phyloP scores from a whole-genome alignment of 805 yeast species.

The Metschnikowia gelsemii region DNA sequence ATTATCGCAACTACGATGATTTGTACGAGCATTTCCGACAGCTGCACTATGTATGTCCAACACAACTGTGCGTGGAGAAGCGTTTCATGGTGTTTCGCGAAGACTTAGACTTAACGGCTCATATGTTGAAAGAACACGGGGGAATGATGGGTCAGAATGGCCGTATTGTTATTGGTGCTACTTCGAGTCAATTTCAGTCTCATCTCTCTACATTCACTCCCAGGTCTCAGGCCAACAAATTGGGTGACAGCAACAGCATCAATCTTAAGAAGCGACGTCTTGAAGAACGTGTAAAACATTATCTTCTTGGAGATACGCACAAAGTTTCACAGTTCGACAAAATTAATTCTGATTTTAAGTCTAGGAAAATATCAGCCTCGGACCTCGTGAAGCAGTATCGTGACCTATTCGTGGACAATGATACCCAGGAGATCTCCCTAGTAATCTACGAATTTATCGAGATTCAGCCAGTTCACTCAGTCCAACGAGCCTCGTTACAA shows the following conservation, averaged over 20 bases:
- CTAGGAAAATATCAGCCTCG: slow-evolving; percentile 46
- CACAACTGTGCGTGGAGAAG: slow-evolving; percentile 77
- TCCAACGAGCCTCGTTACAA: slow-evolving; percentile 41
- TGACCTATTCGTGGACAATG: slow-evolving; percentile 43
- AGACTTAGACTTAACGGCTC: slow-evolving; percentile 82
- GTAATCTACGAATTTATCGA: slow-evolving; percentile 62
- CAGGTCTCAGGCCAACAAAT: slow-evolving; percentile 16
- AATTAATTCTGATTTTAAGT: slow-evolving; percentile 48
- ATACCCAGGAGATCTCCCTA: slow-evolving; percentile 51
- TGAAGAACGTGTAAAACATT: slow-evolving; percentile 84
- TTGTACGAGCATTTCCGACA: slow-evolving; percentile 71
- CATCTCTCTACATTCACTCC: slow-evolving; percentile 60
- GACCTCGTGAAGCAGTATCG: slow-evolving; percentile 48
- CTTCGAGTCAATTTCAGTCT: slow-evolving; percentile 48
- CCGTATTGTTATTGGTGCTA: slow-evolving; percentile 39
- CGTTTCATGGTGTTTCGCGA: slow-evolving; percentile 90
- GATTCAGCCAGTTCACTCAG: slow-evolving; percentile 48
- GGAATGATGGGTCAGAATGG: slow-evolving; percentile 49
- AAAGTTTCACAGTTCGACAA: slow-evolving; percentile 49
- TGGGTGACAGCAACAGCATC: slow-evolving; percentile 38
- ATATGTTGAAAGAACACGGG: slow-evolving; percentile 81
- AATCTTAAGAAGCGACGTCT: slow-evolving; percentile 59
- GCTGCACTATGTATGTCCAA: slow-evolving; percentile 76
- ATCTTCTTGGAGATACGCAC: slow-evolving; percentile 53
- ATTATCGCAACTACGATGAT: slow-evolving; percentile 73